Evolutionary conservation across 2,329 filamentous ascomycete genomes (phyloP).

Genomic region (Juglanconis sp.): DNA sequence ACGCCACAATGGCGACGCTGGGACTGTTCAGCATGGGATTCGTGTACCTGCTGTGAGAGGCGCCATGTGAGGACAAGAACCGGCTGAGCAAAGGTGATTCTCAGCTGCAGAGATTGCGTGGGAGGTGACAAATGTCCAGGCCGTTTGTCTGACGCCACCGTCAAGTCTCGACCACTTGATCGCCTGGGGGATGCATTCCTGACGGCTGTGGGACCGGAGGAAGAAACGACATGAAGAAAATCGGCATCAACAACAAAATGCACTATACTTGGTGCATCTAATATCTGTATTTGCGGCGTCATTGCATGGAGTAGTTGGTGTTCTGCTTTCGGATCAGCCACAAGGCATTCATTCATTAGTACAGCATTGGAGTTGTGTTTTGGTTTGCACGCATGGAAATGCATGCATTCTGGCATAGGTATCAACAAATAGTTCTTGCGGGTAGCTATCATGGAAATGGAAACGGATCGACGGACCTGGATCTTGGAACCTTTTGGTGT

Average conservation of each 20-base stretch:
- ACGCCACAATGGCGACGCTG: conserved; percentile 12
- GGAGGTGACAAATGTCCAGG: neutral
- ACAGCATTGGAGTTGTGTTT: neutral
- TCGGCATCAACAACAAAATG: neutral
- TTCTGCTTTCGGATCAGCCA: neutral
- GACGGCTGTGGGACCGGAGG: neutral
- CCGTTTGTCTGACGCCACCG: neutral
- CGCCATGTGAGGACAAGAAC: neutral
- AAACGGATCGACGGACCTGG: neutral
- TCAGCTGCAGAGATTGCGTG: neutral
- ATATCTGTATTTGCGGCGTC: neutral
- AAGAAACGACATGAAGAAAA: neutral
- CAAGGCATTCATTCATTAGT: neutral
- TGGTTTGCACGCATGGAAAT: neutral
- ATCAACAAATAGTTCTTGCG: neutral
- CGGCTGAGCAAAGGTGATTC: neutral
- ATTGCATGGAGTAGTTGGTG: neutral
- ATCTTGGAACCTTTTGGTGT: neutral
- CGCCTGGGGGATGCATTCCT: neutral
- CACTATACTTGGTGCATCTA: neutral
- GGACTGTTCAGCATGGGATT: conserved; percentile 16
- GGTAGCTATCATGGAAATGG: neutral
- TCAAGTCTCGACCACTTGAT: neutral
- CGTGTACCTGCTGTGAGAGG: conserved; percentile 12
- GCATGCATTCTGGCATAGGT: neutral